Evolutionary conservation across 441 rosid species (phyloP), one percentile per base, ranked within the genome.

Genomic region (Corymbia calophylla): DNA sequence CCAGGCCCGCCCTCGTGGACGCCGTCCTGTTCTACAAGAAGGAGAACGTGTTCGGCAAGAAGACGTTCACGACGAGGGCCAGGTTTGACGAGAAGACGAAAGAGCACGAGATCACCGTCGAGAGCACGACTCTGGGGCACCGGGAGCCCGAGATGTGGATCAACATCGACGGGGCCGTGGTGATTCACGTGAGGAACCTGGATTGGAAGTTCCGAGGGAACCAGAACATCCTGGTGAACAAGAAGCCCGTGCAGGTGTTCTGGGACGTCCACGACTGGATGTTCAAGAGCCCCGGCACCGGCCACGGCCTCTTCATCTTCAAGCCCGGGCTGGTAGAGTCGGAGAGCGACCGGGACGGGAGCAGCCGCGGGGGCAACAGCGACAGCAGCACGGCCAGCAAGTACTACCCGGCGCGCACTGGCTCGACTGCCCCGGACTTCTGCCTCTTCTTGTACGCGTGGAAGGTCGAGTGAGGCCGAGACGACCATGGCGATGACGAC

Each of bases 251-350:
- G 88, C 95, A 96, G 88, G 95, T 96, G 66, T 92, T 91, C 89
- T 96, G 98, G 98, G 96, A 95, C 77, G 97, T 96, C 35, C 95
- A 94, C 88, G 97, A 96, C 90, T 96, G 98, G 98, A 88, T 96
- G 51, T 96, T 96, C 85, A 91, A 90, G 48, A 87, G 89, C 88
- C 95, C 95, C 0, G 96, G 95, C 29, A 91, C 95, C 14, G 95
- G 97, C 0, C 94, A 93, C 35, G 98, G 98, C 14, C 77, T 94
- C 91, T 96, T 96, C 60, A 94, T 94, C 88, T 95, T 96, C 92
- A 96, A 94, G 91, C 97, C 98, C 2, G 93, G 93, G 62, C 92
- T 87, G 16, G 82, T 21, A 0, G 98, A 96, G 90, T 70, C 86
- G 21, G 90, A 92, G 85, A 94, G 94, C 58, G 98, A 95, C 90